A percentile compares a stretch with the other conserved stretches of the same genome.
Evolutionary conservation across 2,329 filamentous ascomycete genomes (phyloP).

Genomic region (Hymenoscyphus fraxineus): DNA sequence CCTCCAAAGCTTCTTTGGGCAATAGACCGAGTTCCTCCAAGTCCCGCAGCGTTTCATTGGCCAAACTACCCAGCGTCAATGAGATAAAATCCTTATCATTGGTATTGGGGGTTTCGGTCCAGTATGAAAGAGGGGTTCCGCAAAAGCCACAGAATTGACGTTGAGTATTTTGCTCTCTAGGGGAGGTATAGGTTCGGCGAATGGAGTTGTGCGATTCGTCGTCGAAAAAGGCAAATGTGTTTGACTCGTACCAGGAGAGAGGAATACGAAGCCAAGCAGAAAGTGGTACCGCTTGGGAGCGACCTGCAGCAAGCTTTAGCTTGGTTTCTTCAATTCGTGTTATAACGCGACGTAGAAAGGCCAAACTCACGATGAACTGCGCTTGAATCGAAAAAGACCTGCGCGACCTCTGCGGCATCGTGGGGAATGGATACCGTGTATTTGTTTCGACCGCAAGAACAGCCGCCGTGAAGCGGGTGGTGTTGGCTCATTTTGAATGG

Average conservation of each 20-base stretch:
- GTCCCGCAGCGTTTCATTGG: conserved; percentile 64
- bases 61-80: conserved; percentile 74
- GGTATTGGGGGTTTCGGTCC: conserved; percentile 67
- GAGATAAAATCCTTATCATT: conserved; percentile 80
- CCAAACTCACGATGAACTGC: conserved; percentile 59
- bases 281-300: conserved; percentile 66
- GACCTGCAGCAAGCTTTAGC: conserved; percentile 46
- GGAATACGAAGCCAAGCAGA: conserved; percentile 82
- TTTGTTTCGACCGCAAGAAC: conserved; percentile 80
- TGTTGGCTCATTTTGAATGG: conserved; percentile 41
- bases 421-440: conserved; percentile 71
- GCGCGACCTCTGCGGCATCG: conserved; percentile 51
- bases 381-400: conserved; percentile 60
- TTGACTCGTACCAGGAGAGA: conserved; percentile 73
- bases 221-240: conserved; percentile 69
- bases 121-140: conserved; percentile 79
- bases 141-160: conserved; percentile 90
- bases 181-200: conserved; percentile 62
- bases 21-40: conserved; percentile 75
- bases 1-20: conserved; percentile 43
- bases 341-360: neutral
- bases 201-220: conserved; percentile 71
- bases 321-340: neutral
- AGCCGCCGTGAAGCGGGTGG: conserved; percentile 67
- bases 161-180: conserved; percentile 51